Percentiles rank a stretch among this genome's conserved stretches.
These are phyloP conservation scores for Pseudopyricularia javanii DNA, from an alignment of 2,329 filamentous ascomycete species.

Conservation along the genomic window DNA sequence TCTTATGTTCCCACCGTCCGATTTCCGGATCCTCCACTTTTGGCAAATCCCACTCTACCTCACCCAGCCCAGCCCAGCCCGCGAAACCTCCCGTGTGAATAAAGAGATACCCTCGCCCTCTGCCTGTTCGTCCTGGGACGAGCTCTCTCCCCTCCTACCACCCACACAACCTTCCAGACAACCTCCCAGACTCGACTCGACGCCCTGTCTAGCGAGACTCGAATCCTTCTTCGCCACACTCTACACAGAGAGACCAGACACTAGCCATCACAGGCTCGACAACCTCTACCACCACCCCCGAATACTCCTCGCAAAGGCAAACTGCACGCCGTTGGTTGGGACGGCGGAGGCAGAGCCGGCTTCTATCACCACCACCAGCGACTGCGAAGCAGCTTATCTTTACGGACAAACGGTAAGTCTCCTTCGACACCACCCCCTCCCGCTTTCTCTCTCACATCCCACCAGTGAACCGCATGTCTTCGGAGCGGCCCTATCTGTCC, in stretches of 20 bases:
- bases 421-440: background rate
- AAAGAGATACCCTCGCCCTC: background rate
- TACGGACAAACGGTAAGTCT: background rate
- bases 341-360: background rate
- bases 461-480: background rate
- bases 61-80: too few species aligned
- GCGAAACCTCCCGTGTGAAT: background rate
- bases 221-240: background rate
- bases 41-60: background rate
- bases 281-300: background rate
- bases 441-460: background rate
- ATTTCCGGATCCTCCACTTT: background rate
- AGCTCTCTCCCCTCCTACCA: background rate
- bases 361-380: background rate
- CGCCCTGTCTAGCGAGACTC: background rate
- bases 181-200: background rate
- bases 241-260: background rate
- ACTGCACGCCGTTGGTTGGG: background rate
- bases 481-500: background rate
- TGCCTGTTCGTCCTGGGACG: background rate
- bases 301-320: background rate
- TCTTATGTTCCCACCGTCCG: background rate
- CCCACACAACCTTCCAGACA: background rate
- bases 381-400: background rate
- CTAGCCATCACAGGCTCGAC: background rate